Base-by-base conservation (phyloP, 2,329 filamentous ascomycete species). In the Sclerotinia glacialis region DNA sequence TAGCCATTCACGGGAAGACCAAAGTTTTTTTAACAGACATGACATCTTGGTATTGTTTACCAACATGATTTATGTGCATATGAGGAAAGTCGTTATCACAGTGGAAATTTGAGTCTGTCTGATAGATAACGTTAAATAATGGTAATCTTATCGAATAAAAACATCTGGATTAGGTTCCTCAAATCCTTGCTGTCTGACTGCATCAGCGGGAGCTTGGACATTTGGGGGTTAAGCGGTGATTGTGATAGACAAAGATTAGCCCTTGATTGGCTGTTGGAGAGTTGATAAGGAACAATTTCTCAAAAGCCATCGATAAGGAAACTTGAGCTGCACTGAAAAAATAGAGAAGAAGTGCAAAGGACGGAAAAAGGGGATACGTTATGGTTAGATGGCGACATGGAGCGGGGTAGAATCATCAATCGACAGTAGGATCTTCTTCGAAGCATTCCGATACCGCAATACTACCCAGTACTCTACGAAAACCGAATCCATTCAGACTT, bases 131-230 rank as follows among this genome's bases (percentile, higher is more conserved):
- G 49, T 55, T 23, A 28, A 37, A 23, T 16, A 18, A 47, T 37
- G 44, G 28, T 64, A 64, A 64, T 64, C 58, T 56, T 56, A 46
- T 64, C 40, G 31, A 64, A 64, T 58, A 55, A 64, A 40, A 56
- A 54, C 37, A 56, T 34, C 14, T 64, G n/a, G 50, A 46, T 49
- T 11, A 56, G 28, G n/a, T n/a, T 64, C 40, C 28, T 18, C 8
- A 26, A 46, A 42, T 5, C 61, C 50, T 56, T 56, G 61, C 50
- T 56, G 46, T 64, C 61, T 64, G 26, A 44, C 61, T 54, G 49
- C 46, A 64, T 56, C 46, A 28, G 34, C 37, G 40, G 50, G 26
- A 64, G 61, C 61, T 64, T 64, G 26, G 61, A 56, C 50, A 46
- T 64, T 40, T 56, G 49, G 61, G 61, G 61, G 61, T 42, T 46